These are phyloP conservation scores for Lodderomyces beijingensis DNA, from an alignment of 1,139 yeast genomes.

Conservation along the genomic window DNA sequence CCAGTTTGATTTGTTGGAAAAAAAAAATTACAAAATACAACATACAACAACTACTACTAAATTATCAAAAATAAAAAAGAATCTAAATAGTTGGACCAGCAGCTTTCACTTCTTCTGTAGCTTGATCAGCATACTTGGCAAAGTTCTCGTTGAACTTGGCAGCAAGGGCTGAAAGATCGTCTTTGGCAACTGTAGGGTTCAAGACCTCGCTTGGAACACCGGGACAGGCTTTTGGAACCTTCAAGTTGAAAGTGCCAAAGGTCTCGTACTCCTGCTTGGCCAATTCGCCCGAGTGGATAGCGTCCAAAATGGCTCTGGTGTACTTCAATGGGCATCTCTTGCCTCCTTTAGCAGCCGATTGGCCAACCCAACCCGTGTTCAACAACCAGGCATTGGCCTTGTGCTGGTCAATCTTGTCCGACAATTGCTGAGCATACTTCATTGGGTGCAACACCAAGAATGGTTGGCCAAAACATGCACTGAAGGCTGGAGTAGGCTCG, in stretches of 20 bases:
- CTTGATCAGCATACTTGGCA: slow-evolving; percentile 75
- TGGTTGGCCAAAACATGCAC: slow-evolving; percentile 99
- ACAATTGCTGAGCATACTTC: slow-evolving; percentile 95
- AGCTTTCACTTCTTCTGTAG: slow-evolving; percentile 81
- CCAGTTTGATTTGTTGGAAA: too few species aligned
- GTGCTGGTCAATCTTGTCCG: slow-evolving; percentile 87
- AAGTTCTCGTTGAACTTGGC: slow-evolving; percentile 81
- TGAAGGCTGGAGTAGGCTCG: slow-evolving; percentile 96
- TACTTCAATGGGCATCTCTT: slow-evolving; percentile 96
- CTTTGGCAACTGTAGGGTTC: slow-evolving; percentile 72
- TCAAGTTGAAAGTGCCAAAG: slow-evolving; percentile 83
- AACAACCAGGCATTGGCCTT: slow-evolving; percentile 93
- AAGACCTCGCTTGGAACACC: slow-evolving; percentile 81
- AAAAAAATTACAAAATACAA: too few species aligned
- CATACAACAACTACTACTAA: too few species aligned
- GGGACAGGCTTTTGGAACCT: slow-evolving; percentile 77
- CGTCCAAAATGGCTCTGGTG: slow-evolving; percentile 94
- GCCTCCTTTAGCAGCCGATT: slow-evolving; percentile 90
- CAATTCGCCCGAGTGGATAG: slow-evolving; percentile 90
- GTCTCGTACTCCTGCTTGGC: slow-evolving; percentile 76
- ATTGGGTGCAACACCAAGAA: slow-evolving; percentile 98
- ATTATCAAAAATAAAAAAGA: too few species aligned
- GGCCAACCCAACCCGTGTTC: slow-evolving; percentile 99
- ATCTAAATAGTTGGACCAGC: slow-evolving; percentile 80
- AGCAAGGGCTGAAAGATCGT: slow-evolving; percentile 74